Evolutionary conservation across 2,329 filamentous ascomycete genomes (phyloP).

Genomic region (Paracorniculantispora psalliotae): DNA sequence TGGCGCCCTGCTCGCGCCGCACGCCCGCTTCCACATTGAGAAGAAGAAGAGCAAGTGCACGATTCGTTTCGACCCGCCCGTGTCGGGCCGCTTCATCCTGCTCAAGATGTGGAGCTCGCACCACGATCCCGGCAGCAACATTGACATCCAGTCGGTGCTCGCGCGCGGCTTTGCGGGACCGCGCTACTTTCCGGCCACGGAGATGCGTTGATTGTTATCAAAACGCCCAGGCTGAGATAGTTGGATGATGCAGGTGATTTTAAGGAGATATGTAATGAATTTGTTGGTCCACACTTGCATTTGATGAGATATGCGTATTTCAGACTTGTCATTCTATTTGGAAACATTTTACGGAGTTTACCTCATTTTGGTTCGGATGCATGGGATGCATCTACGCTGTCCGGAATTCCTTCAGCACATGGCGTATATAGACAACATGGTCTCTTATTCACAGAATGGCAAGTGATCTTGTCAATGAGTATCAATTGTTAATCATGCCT

Average conservation of each 20-base stretch:
- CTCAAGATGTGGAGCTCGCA: slow-evolving; percentile 86
- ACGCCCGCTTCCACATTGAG: slow-evolving; percentile 80
- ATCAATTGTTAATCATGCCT: background rate
- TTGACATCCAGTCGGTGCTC: slow-evolving; percentile 84
- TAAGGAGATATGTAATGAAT: background rate
- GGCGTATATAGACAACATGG: background rate
- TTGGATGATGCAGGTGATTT: background rate
- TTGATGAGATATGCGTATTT: no score
- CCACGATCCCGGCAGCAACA: slow-evolving; percentile 61
- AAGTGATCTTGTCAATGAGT: background rate
- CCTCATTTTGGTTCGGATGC: background rate
- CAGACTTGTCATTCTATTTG: background rate
- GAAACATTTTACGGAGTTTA: slow-evolving; percentile 1
- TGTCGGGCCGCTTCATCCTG: slow-evolving; percentile 77
- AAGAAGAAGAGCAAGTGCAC: slow-evolving; percentile 79
- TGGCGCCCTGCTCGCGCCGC: slow-evolving; percentile 58
- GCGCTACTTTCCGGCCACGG: slow-evolving; percentile 71
- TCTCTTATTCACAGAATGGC: background rate
- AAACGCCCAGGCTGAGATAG: no score
- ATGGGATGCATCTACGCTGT: background rate
- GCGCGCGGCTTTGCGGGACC: slow-evolving; percentile 81
- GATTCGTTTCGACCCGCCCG: slow-evolving; percentile 76
- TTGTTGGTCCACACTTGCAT: background rate
- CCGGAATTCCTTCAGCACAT: background rate
- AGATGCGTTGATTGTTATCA: slow-evolving; percentile 50